Conservation (phyloP, 225 moss, liverwort and hornwort genomes). For the Lunularia cruciata region DNA sequence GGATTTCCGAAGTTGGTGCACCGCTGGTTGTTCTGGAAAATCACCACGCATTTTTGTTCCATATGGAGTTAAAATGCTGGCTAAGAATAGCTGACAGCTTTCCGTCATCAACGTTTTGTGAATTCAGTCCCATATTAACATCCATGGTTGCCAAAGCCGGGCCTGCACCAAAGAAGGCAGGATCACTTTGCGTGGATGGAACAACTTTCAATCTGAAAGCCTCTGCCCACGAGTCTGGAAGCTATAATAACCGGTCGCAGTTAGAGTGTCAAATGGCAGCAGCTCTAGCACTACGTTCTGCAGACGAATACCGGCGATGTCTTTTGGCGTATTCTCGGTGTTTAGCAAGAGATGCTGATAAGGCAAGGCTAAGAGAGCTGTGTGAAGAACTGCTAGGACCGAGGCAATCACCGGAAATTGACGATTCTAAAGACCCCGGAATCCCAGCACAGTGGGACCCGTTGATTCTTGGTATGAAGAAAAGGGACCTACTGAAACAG, state of each 20-base stretch:
- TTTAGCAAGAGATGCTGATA: conserved; percentile 85
- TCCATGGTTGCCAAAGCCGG: conserved; percentile 25
- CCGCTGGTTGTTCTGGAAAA: conserved; percentile 89
- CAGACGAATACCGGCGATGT: conserved; percentile 69
- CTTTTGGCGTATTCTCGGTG: conserved; percentile 83
- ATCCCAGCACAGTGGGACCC: conserved; percentile 55
- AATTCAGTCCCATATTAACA: conserved; percentile 34
- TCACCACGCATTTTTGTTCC: conserved; percentile 87
- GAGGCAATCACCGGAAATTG: conserved; percentile 34
- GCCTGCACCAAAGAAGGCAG: conserved; percentile 13
- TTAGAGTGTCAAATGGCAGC: conserved; percentile 86
- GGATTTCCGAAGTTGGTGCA: conserved; percentile 75
- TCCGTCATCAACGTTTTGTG: conserved; percentile 65
- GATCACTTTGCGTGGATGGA: conserved; percentile 32
- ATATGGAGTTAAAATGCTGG: conserved; percentile 86
- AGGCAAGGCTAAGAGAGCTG: conserved; percentile 82
- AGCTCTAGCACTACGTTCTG: conserved; percentile 72
- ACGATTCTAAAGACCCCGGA: conserved; percentile 15
- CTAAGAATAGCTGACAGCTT: conserved; percentile 82
- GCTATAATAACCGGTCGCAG: conserved; percentile 73
- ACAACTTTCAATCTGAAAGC: conserved; percentile 43
- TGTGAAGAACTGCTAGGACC: conserved; percentile 94
- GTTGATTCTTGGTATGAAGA: conserved; percentile 77
- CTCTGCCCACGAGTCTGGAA: conserved; percentile 57
- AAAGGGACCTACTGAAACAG: conserved; percentile 74